Evolutionary conservation across 768 basidiomycete genomes (phyloP), one percentile per base, ranked within the genome.

Genomic region (Symmetrospora coprosmae): DNA sequence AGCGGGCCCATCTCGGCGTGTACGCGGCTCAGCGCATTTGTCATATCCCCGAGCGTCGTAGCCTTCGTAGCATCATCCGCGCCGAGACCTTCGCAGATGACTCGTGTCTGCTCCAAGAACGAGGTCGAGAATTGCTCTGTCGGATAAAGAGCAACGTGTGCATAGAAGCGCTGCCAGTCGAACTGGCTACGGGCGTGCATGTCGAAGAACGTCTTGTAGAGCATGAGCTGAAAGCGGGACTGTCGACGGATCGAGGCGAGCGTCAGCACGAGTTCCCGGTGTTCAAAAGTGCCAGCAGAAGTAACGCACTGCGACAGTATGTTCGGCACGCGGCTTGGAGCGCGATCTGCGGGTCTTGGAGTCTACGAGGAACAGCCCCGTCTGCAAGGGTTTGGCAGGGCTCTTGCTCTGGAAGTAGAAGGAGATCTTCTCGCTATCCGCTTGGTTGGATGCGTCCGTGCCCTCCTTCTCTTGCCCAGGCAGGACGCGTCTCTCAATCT

Each of bases 401-500:
- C n/a, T 27, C 4, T 7, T 28, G 3, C 41, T 21, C 28, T 31
- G 31, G 55, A 58, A 58, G 41, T 30, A 58, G 31, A 45, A 19
- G 7, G 55, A 43, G 19, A 58, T 58, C 43, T 58, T 58, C 11
- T 25, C 23, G 2, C 25, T 8, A 19, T 5, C 41, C 25, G 7
- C 28, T 25, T 31, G 21, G 3, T 13, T 3, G 11, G 30, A 17
- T 4, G 14, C 28, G 13, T 53, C 37, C 4, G 30, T 37, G 4
- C 9, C 19, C 31, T 11, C 8, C 14, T 58, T 25, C 13, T 47
- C 43, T 25, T 19, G 30, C 3, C 41, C 30, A 3, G 78, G 61
- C 69, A 85, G 16, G 1, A 62, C 56, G 21, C 67, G 60, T 60
- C 64, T 59, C 68, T 66, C 65, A 46, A 67, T 55, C 45, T 66